These are phyloP conservation scores for Russula earlei DNA, from an alignment of 768 basidiomycete genomes.

Conservation along the genomic window DNA sequence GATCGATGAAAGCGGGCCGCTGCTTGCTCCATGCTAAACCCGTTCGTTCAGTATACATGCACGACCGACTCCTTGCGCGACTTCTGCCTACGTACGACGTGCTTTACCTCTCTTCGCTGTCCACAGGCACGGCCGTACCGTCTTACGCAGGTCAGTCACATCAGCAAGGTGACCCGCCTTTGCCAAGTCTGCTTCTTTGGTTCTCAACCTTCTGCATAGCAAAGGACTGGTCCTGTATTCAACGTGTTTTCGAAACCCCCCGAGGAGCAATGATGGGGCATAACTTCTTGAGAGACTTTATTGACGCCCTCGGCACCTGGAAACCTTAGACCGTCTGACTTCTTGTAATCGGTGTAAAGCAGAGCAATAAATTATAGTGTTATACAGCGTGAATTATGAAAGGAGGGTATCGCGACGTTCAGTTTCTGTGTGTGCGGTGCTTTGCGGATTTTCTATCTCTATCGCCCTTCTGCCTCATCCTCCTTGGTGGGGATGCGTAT, in stretches of 20 bases:
- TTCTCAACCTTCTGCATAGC: not conserved
- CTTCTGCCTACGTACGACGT: conserved; percentile 11
- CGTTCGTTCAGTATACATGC: conserved; percentile 10
- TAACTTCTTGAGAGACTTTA: not conserved
- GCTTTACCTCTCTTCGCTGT: conserved; percentile 4
- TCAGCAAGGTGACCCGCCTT: not conserved
- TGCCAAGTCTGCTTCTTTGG: not conserved
- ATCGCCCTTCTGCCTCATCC: not conserved
- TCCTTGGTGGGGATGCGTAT: not conserved
- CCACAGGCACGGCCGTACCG: not conserved
- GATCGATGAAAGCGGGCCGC: not conserved
- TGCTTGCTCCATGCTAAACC: not conserved
- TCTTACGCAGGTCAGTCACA: not conserved
- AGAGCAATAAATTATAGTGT: conserved; percentile 8
- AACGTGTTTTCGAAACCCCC: conserved; percentile 5
- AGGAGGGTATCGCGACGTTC: not conserved
- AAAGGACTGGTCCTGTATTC: conserved; percentile 7
- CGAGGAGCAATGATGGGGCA: conserved; percentile 6
- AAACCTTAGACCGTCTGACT: not conserved
- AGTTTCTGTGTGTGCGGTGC: not conserved
- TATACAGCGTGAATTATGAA: not conserved
- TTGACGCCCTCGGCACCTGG: not conserved
- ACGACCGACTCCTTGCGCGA: conserved; percentile 11
- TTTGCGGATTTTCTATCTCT: not conserved
- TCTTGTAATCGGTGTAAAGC: not conserved